phyloP scores from a whole-genome alignment of 345 rosid species.

The Eutrema japonicum region DNA sequence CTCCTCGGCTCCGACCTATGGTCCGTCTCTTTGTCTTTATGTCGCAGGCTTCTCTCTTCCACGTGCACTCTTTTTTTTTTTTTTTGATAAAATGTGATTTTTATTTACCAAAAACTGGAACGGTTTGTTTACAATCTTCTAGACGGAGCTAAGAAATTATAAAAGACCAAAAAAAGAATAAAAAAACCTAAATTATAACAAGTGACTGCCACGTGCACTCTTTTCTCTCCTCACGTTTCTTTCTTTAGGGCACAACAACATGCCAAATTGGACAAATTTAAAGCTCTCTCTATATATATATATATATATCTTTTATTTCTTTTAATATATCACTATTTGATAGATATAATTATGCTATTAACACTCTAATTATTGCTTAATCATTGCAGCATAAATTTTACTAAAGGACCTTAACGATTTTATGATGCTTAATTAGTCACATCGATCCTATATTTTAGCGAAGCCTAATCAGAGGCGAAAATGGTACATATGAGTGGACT shows the following conservation, averaged over 20 bases:
- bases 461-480: slow-evolving; percentile 9
- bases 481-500: background rate
- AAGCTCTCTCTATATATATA: background rate
- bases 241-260: slow-evolving; percentile 43
- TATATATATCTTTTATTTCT: background rate
- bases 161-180: no score
- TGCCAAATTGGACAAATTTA: slow-evolving; percentile 24
- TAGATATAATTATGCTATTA: background rate
- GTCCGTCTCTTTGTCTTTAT: slow-evolving; percentile 47
- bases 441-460: slow-evolving; percentile 7
- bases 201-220: slow-evolving; percentile 40
- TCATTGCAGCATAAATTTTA: slow-evolving; percentile 17
- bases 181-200: no score
- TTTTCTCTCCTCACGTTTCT: slow-evolving; percentile 35
- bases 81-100: no score
- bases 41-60: slow-evolving; percentile 48
- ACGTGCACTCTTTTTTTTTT: slow-evolving; percentile 34
- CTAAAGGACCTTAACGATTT: background rate
- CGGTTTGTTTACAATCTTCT: no score
- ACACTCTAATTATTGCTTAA: slow-evolving; percentile 7
- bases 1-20: slow-evolving; percentile 48
- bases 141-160: no score
- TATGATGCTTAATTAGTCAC: slow-evolving; percentile 12
- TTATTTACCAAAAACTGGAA: no score
- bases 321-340: background rate